Evolutionary conservation across 495 filamentous ascomycete genomes (phyloP).

Genomic region (Trichoderma asperelloides): DNA sequence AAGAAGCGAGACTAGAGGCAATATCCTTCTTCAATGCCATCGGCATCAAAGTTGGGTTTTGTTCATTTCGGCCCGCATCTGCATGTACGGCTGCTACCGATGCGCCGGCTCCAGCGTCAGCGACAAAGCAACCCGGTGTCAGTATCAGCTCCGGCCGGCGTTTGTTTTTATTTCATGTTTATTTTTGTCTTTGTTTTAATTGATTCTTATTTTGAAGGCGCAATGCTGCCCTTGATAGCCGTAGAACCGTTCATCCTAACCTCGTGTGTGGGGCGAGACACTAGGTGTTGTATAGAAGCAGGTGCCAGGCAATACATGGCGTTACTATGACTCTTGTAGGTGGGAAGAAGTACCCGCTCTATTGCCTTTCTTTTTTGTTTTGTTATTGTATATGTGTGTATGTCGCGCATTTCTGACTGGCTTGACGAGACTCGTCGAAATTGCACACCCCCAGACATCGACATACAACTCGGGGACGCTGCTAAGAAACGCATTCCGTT

Average conservation of each 20-base stretch:
- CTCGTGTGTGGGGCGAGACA: not conserved
- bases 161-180: not conserved
- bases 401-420: not conserved
- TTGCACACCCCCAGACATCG: not conserved
- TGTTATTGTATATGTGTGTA: not conserved
- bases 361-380: too few species aligned
- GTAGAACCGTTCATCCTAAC: too few species aligned
- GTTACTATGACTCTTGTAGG: not conserved
- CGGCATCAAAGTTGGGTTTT: not conserved
- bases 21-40: too few species aligned
- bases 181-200: not conserved
- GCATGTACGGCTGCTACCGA: conserved; percentile 1
- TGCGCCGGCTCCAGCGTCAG: not conserved
- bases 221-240: not conserved
- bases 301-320: not conserved
- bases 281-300: not conserved
- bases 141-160: not conserved
- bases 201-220: not conserved
- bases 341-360: too few species aligned
- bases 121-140: not conserved
- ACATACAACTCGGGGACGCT: not conserved
- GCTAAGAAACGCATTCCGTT: conserved; percentile 4
- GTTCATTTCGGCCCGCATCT: not conserved
- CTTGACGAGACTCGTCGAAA: not conserved
- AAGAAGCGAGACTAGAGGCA: too few species aligned